Conservation (phyloP, 495 filamentous ascomycete species). For the Trichodelitschia bisporula region DNA sequence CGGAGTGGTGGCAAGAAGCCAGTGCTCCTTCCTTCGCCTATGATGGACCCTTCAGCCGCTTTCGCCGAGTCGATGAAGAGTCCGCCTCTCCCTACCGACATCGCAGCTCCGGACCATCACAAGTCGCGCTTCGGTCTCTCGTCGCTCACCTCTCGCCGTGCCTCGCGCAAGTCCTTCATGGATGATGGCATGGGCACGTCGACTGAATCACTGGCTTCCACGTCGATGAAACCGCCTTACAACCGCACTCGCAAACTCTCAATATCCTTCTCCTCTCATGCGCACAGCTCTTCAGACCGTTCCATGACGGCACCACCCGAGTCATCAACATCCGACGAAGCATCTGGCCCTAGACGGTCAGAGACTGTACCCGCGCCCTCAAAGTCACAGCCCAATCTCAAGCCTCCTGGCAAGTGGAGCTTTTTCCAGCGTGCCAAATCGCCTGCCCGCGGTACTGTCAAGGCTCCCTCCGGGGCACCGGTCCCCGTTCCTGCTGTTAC, state of each 20-base stretch:
- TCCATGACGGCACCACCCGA: too few species aligned
- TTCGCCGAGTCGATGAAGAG: conserved; percentile 7
- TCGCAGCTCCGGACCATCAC: conserved; percentile 11
- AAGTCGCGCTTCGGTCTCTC: conserved; percentile 7
- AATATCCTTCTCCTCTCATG: conserved; percentile 9
- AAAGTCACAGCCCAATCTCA: conserved; percentile 15
- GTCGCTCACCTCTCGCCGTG: conserved; percentile 10
- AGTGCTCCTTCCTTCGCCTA: conserved; percentile 14
- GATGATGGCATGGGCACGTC: too few species aligned
- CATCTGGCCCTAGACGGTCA: too few species aligned
- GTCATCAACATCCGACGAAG: too few species aligned
- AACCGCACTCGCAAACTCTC: conserved; percentile 3
- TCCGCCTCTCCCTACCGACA: conserved; percentile 10
- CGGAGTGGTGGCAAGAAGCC: conserved; percentile 5
- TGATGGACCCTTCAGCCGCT: too few species aligned
- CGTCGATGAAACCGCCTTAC: too few species aligned
- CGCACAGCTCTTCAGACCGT: too few species aligned
- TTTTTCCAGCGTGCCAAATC: conserved; percentile 51
- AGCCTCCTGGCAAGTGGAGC: conserved; percentile 59
- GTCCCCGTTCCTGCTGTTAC: too few species aligned
- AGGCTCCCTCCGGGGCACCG: conserved; percentile 16
- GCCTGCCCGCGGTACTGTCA: conserved; percentile 23
- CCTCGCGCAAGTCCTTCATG: conserved; percentile 10
- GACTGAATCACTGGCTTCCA: too few species aligned
- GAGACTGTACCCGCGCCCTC: conserved; percentile 10